Base-by-base conservation (phyloP, 2,329 filamentous ascomycete species). In the Beauveria bassiana region DNA sequence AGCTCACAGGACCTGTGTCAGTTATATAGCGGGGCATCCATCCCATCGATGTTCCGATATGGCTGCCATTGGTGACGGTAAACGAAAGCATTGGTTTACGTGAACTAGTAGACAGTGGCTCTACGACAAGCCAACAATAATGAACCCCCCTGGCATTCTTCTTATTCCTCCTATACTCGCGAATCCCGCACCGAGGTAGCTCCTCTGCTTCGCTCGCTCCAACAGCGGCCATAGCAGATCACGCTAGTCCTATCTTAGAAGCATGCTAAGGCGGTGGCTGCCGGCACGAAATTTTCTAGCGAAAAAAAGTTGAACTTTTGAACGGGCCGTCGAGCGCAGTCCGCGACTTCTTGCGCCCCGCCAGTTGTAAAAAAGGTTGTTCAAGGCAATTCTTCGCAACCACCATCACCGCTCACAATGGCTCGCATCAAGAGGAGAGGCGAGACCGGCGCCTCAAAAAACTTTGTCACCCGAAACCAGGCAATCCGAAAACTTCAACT, bases 401-500 rank as follows among this genome's bases (percentile, higher is more conserved):
- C 59, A 55, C 51, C 14, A 49, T 16, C 31, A 55, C 51, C 59
- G n/a, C 43, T 59, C 40, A 18, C 65, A 68, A 84, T 96, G 91
- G 85, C 79, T 61, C 87, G 86, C 70, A 88, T 93, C 70, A 96
- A 95, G 86, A 96, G 91, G 83, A 97, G 93, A 80, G 93, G 93
- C 73, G 86, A 90, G 74, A 83, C 93, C 73, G 95, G 95, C 75
- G 89, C 91, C 75, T 92, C 93, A 79, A 96, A 95, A 80, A 99
- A 99, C 84, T 99, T 93, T 81, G 92, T 99, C 70, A 99, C 95
- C 62, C 86, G 95, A 75, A 97, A 93, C 47, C 92, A 97, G 80
- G 95, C 95, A 51, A 91, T 99, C 70, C 91, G 93, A 76, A 99
- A 98, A 80, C 87, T 99, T 65, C 95, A 99, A 78, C 90, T 99